These are phyloP conservation scores for Grosmannia clavigera DNA, from an alignment of 2,329 filamentous ascomycete genomes.

Conservation along the genomic window DNA sequence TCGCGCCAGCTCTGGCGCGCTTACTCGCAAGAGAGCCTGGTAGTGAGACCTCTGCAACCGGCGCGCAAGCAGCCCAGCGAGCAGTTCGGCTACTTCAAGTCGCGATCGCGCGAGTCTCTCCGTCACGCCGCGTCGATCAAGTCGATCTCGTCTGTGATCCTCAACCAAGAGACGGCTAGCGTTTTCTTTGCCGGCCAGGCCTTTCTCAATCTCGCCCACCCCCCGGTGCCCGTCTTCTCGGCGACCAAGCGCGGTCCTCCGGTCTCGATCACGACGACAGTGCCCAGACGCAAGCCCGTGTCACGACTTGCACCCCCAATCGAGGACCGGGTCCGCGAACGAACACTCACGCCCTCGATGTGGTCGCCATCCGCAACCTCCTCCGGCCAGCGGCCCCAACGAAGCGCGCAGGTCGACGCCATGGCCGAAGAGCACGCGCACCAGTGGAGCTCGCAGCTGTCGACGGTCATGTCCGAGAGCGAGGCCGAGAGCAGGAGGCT, in stretches of 20 bases:
- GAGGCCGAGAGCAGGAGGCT: slow-evolving; percentile 33
- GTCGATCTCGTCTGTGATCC: slow-evolving; percentile 41
- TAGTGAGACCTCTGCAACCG: slow-evolving; percentile 42
- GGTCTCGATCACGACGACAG: background rate
- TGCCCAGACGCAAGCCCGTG: slow-evolving; percentile 10
- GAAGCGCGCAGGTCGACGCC: slow-evolving; percentile 29
- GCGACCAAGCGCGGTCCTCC: slow-evolving; percentile 8
- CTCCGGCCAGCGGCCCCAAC: slow-evolving; percentile 6
- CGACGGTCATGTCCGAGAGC: slow-evolving; percentile 50
- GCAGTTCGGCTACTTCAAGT: slow-evolving; percentile 34
- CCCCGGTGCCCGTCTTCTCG: slow-evolving; percentile 18
- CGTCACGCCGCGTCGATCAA: slow-evolving; percentile 21
- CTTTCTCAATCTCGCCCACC: slow-evolving; percentile 23
- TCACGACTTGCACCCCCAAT: slow-evolving; percentile 4
- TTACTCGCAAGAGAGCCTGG: slow-evolving; percentile 49
- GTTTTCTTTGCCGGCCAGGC: slow-evolving; percentile 26
- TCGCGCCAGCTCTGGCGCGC: slow-evolving; percentile 24
- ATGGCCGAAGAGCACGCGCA: slow-evolving; percentile 30
- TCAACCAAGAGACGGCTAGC: slow-evolving; percentile 32
- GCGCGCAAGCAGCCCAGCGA: slow-evolving; percentile 35
- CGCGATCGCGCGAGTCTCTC: slow-evolving; percentile 36
- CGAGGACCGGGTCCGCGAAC: background rate
- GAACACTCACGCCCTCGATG: background rate
- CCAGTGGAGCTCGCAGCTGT: slow-evolving; percentile 53
- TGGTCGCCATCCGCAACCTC: background rate